Base-by-base conservation (phyloP, 768 basidiomycete species). In the Amanita pseudoporphyria region DNA sequence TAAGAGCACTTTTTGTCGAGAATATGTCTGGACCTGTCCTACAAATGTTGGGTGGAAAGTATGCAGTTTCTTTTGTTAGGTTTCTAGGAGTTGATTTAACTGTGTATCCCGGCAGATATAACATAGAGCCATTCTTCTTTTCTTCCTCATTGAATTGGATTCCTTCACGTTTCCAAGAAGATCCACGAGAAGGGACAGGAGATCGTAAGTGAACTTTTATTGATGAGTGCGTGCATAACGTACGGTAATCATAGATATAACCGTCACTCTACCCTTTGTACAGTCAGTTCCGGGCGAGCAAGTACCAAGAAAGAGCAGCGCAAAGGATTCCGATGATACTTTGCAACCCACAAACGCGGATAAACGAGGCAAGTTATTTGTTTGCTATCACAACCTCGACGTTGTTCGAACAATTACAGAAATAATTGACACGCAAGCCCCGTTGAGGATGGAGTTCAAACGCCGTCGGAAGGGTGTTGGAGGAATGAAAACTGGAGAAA, bases 141-240 rank as follows among this genome's bases (percentile, higher is more conserved):
- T 80, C 79, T 0, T 81, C 81, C 0, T 78, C 78, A 12, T 54
- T 80, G 2, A 81, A 78, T 52, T 81, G 79, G 80, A 84, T 82
- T 53, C 82, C 82, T 2, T 78, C 79, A 1, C 73, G 80, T 47
- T 84, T 76, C 45, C 74, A 80, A 53, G 80, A 81, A 54, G 72
- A 69, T 43, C 50, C 71, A 0, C 31, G 54, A 4, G 57, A 58
- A 13, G 61, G 63, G 6, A 33, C 63, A 40, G 72, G 77, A 56
- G 81, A 82, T 62, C 80, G 78, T 82, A 54, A 56, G 78, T 46
- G n/a, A 9, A 38, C 24, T 30, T 13, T 24, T 19, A 18, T 40
- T 28, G 21, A 9, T 16, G 40, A 10, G 7, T 21, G 16, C 28
- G 24, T 28, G 31, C 16, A 41, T 40, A 16, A 40, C 7, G 28